Conservation (phyloP, 345 rosid species). For the Populus davidiana region DNA sequence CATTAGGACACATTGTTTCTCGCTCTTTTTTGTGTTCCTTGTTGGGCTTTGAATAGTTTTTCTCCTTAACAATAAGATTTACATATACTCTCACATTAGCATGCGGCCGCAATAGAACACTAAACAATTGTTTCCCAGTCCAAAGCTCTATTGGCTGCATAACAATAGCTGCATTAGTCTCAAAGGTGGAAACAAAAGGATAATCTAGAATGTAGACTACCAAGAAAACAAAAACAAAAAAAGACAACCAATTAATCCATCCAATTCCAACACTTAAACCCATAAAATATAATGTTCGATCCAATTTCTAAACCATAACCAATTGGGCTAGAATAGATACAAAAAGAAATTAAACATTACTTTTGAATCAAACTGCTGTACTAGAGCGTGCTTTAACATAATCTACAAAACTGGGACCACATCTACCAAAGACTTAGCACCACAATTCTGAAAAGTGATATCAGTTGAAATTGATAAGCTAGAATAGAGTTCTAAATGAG, state of each 20-base stretch:
- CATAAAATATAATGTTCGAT: neutral
- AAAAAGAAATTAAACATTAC: neutral
- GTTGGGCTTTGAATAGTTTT: conserved; percentile 54
- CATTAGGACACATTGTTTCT: conserved; percentile 85
- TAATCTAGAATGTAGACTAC: neutral
- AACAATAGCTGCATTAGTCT: conserved; percentile 25
- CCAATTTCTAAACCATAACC: neutral
- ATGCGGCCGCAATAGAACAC: conserved; percentile 77
- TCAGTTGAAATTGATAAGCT: no score
- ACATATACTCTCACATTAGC: conserved; percentile 71
- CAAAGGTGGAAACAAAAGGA: conserved; percentile 8
- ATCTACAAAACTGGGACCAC: no score
- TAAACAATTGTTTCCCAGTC: conserved; percentile 96
- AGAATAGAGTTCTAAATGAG: no score
- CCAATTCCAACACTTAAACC: neutral
- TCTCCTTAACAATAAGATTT: conserved; percentile 80
- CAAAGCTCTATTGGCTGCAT: conserved; percentile 96
- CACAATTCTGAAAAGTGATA: no score
- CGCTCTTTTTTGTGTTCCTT: conserved; percentile 51
- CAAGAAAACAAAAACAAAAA: neutral
- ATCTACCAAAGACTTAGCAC: no score
- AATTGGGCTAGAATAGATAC: neutral
- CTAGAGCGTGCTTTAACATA: no score
- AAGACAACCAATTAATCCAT: conserved; percentile 1
- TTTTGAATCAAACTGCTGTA: neutral